A percentile compares a stretch with the other conserved stretches of the same genome.
These are phyloP conservation scores for Paragyromitra xinjiangensis DNA, from an alignment of 495 filamentous ascomycete genomes.

Conservation along the genomic window DNA sequence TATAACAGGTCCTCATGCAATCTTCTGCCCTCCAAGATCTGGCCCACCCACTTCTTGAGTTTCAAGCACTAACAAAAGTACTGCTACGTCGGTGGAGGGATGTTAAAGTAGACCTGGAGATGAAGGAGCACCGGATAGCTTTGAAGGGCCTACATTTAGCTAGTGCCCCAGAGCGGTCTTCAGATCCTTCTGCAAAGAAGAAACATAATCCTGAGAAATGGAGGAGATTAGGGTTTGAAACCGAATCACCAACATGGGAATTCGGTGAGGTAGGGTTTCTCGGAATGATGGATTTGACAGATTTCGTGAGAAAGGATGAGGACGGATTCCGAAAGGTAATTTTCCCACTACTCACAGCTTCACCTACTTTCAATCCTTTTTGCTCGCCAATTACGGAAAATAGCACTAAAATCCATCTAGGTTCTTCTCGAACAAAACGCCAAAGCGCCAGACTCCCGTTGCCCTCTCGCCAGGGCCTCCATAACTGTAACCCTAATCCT, in stretches of 20 bases:
- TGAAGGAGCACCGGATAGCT: conserved; percentile 86
- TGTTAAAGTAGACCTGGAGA: conserved; percentile 81
- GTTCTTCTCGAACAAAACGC: conserved; percentile 87
- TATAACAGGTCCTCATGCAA: conserved; percentile 77
- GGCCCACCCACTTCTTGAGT: conserved; percentile 91
- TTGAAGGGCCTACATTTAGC: conserved; percentile 84
- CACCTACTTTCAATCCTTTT: neutral
- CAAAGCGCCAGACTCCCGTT: conserved; percentile 73
- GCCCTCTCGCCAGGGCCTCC: conserved; percentile 87
- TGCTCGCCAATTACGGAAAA: neutral
- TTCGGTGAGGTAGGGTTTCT: conserved; percentile 88
- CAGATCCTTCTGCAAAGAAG: conserved; percentile 63
- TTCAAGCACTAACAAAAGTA: conserved; percentile 90
- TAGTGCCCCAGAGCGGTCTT: conserved; percentile 72
- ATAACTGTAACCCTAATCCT: conserved; percentile 86
- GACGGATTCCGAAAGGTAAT: conserved; percentile 82
- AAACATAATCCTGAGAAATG: conserved; percentile 91
- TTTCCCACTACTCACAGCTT: neutral
- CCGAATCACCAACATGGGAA: conserved; percentile 82
- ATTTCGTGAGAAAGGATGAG: conserved; percentile 89
- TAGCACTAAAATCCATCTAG: conserved; percentile 30
- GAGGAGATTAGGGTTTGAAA: conserved; percentile 89
- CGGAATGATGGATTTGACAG: conserved; percentile 96
- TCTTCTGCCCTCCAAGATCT: conserved; percentile 92
- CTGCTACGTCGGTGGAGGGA: conserved; percentile 91